phyloP scores from a whole-genome alignment of 2,329 filamentous ascomycete genomes.

The Triangularia verruculosa region DNA sequence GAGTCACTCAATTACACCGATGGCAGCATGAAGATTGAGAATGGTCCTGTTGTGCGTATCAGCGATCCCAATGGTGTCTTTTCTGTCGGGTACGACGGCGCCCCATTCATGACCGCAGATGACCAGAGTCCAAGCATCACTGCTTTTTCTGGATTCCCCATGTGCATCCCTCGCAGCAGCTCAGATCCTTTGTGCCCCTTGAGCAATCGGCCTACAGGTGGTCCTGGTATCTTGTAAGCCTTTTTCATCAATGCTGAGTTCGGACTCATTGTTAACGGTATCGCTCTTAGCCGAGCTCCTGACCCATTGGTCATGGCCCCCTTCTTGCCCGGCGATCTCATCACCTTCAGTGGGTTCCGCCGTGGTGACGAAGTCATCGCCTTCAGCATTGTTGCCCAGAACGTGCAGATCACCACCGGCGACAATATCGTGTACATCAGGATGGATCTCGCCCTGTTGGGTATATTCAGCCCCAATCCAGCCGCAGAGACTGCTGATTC shows the following conservation, averaged over 20 bases:
- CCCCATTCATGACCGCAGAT: slow-evolving; percentile 45
- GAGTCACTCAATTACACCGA: slow-evolving; percentile 34
- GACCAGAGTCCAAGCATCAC: slow-evolving; percentile 46
- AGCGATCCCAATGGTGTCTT: slow-evolving; percentile 45
- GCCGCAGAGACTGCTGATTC: slow-evolving; percentile 35
- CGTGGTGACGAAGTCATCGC: slow-evolving; percentile 34
- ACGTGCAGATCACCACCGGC: slow-evolving; percentile 36
- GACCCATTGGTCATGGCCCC: slow-evolving; percentile 37
- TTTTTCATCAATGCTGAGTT: neutral
- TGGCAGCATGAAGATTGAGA: slow-evolving; percentile 35
- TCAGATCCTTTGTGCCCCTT: slow-evolving; percentile 36
- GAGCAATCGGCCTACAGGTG: slow-evolving; percentile 34
- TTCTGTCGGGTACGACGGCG: slow-evolving; percentile 35
- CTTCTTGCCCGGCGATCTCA: slow-evolving; percentile 36
- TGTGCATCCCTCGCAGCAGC: slow-evolving; percentile 47
- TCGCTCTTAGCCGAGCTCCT: slow-evolving; percentile 29
- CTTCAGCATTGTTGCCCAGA: slow-evolving; percentile 37
- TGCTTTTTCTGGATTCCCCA: slow-evolving; percentile 49
- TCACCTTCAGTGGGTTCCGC: slow-evolving; percentile 35
- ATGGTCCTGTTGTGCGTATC: slow-evolving; percentile 35
- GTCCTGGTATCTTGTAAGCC: slow-evolving; percentile 35
- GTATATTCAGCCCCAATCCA: slow-evolving; percentile 35
- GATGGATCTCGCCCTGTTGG: slow-evolving; percentile 35
- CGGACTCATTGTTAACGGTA: neutral
- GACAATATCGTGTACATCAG: slow-evolving; percentile 35